Evolutionary conservation across 768 basidiomycete species (phyloP).

Genomic region (Exidia glandulosa): DNA sequence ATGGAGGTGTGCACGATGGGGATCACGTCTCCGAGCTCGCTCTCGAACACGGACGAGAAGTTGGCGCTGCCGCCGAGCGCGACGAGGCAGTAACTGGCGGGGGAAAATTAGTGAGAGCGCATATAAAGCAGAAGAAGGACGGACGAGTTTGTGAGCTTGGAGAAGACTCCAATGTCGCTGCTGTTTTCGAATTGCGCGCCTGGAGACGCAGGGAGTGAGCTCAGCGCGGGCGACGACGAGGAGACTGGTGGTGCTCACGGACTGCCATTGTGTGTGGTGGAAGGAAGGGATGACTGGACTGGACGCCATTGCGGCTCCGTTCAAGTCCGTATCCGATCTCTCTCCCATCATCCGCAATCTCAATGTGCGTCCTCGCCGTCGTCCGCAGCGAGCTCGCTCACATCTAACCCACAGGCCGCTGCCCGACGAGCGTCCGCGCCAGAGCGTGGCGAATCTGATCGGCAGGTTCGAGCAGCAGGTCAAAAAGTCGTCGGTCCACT

Average conservation of each 20-base stretch:
- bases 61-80: slow-evolving; percentile 93
- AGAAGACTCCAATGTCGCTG: slow-evolving; percentile 92
- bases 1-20: slow-evolving; percentile 96
- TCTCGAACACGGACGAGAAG: slow-evolving; percentile 96
- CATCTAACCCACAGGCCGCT: slow-evolving; percentile 43
- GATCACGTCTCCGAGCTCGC: slow-evolving; percentile 83
- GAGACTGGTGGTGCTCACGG: slow-evolving; percentile 31
- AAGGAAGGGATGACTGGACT: background rate
- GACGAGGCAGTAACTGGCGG: slow-evolving; percentile 74
- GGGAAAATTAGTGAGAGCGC: background rate
- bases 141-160: slow-evolving; percentile 82
- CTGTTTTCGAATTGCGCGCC: slow-evolving; percentile 91
- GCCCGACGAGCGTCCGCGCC: slow-evolving; percentile 80
- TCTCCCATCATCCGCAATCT: background rate
- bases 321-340: background rate
- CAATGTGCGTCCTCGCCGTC: background rate
- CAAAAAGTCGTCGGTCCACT: slow-evolving; percentile 42
- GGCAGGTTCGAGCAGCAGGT: slow-evolving; percentile 78
- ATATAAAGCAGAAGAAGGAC: background rate
- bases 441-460: slow-evolving; percentile 83
- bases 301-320: background rate
- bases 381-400: background rate
- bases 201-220: slow-evolving; percentile 18
- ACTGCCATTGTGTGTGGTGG: slow-evolving; percentile 42
- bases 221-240: slow-evolving; percentile 6